phyloP scores from a whole-genome alignment of 768 basidiomycete species.

The Lactarius sp. region DNA sequence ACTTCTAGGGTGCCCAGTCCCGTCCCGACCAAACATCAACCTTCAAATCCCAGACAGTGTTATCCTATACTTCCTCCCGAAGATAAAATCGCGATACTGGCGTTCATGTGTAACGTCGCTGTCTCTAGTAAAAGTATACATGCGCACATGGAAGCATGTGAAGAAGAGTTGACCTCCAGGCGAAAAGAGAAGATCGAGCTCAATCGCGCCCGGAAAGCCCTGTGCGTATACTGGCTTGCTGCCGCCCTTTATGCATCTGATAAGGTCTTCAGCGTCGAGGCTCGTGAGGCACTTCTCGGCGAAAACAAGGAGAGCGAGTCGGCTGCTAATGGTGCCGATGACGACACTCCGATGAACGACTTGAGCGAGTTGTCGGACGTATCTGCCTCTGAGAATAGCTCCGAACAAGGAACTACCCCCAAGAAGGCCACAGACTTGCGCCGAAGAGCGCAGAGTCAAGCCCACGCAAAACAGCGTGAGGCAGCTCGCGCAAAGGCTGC shows the following conservation, averaged over 20 bases:
- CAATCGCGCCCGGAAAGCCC: slow-evolving; percentile 82
- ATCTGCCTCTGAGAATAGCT: slow-evolving; percentile 54
- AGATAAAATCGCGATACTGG: slow-evolving; percentile 81
- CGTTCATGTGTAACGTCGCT: slow-evolving; percentile 86
- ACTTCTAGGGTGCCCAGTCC: slow-evolving; percentile 46
- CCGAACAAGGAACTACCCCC: slow-evolving; percentile 41
- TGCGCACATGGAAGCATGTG: slow-evolving; percentile 84
- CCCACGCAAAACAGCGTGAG: slow-evolving; percentile 76
- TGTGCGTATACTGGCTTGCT: slow-evolving; percentile 49
- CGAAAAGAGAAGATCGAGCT: slow-evolving; percentile 95
- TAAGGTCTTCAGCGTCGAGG: slow-evolving; percentile 50
- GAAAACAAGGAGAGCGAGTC: slow-evolving; percentile 44
- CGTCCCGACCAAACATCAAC: slow-evolving; percentile 34
- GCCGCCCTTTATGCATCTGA: slow-evolving; percentile 15
- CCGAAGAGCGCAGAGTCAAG: slow-evolving; percentile 49
- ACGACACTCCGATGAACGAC: slow-evolving; percentile 59
- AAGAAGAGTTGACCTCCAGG: slow-evolving; percentile 83
- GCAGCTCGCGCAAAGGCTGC: slow-evolving; percentile 72
- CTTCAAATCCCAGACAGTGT: slow-evolving; percentile 56
- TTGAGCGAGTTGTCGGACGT: slow-evolving; percentile 71
- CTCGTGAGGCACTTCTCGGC: slow-evolving; percentile 60
- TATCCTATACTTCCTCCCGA: slow-evolving; percentile 68
- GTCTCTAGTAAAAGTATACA: slow-evolving; percentile 89
- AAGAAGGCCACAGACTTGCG: slow-evolving; percentile 36
- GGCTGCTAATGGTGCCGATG: slow-evolving; percentile 38